Conservation (phyloP, 2,329 filamentous ascomycete species). For the Fusarium odoratissimum region DNA sequence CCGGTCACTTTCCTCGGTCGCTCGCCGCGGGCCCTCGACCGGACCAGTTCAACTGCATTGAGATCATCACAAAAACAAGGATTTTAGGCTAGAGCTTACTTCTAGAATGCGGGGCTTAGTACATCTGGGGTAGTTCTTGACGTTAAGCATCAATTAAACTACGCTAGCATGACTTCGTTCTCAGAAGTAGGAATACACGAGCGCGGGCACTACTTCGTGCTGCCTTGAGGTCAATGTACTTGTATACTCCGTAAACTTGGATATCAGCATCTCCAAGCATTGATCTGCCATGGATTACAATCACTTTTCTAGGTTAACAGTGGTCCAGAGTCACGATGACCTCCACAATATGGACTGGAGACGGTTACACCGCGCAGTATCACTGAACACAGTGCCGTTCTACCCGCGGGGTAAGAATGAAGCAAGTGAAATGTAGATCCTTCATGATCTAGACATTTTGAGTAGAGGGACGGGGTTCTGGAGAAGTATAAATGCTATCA, state of each 20-base stretch:
- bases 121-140: not conserved
- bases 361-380: not conserved
- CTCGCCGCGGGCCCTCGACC: not conserved
- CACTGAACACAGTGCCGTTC: not conserved
- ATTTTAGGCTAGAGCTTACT: no score
- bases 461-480: accelerated
- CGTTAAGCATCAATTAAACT: not conserved
- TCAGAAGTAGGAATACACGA: not conserved
- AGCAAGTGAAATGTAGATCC: not conserved
- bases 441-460: accelerated
- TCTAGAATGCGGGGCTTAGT: not conserved
- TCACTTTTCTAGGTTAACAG: accelerated
- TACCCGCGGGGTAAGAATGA: not conserved
- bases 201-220: not conserved
- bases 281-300: not conserved
- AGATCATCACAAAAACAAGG: not conserved
- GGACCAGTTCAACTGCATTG: not conserved
- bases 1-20: not conserved
- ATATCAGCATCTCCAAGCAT: not conserved
- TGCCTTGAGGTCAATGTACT: not conserved
- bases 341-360: not conserved
- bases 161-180: not conserved
- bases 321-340: not conserved
- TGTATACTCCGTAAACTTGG: not conserved
- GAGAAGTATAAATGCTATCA: not conserved